Base-by-base conservation (phyloP, 2,329 filamentous ascomycete species). In the Diaporthe destruens region DNA sequence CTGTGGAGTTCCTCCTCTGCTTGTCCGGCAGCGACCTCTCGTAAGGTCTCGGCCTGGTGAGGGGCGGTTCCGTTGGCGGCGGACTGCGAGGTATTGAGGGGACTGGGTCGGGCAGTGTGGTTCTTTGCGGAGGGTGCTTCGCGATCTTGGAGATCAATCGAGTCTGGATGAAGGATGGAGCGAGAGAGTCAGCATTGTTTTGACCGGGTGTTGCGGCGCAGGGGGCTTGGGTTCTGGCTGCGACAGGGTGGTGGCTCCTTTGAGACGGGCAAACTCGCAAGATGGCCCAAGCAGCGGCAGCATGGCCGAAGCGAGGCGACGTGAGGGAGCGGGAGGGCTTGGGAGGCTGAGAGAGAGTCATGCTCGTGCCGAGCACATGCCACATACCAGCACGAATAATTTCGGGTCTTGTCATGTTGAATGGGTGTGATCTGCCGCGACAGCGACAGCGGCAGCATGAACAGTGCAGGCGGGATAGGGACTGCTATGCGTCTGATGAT, bases 121-220 rank as follows among this genome's bases (percentile, higher is more conserved):
- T 95, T 93, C 85, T 97, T 89, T 51, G 96, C 94, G 57, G 95
- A 96, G 44, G 95, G 94, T 73, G 92, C 87, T 79, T 92, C 86
- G 80, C 91, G 93, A 83, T 94, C 90, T 88, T 98, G 96, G 68
- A 98, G 91, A 85, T 98, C 96, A 84, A 98, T 93, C 75, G 96
- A 97, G 86, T 98, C 96, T 97, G 83, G 74, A 72, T 39, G 54
- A 54, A 29, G 20, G 56, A 69, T 77, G 74, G 74, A 74, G 75
- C 71, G 69, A 72, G 73, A 77, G 68, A 71, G 77, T 81, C 75
- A 82, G 80, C 76, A 75, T 47, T 34, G n/a, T 56, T 71, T 39
- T 32, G 70, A 11, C 29, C 55, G 57, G 68, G 34, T 47, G 39
- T 39, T 44, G 57, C 18, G 36, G 57, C 18, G 36, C 49, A 56